phyloP scores from a whole-genome alignment of 2,329 filamentous ascomycete genomes.

The Hymenoscyphus repandus region DNA sequence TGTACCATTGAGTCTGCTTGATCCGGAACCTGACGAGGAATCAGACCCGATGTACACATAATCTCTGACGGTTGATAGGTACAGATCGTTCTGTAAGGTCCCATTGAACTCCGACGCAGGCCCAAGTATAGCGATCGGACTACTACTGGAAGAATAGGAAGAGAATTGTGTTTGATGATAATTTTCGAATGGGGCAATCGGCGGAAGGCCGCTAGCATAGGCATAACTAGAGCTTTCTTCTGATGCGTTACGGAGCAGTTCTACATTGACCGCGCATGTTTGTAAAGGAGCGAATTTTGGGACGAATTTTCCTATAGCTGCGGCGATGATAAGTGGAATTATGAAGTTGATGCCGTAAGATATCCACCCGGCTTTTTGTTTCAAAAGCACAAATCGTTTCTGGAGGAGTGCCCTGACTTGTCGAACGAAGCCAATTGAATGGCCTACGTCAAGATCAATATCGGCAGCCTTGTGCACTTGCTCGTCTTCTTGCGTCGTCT shows the following conservation, averaged over 20 bases:
- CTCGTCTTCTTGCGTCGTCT: constrained; percentile 22
- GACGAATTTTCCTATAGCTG: constrained; percentile 46
- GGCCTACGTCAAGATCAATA: constrained; percentile 44
- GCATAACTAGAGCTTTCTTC: background rate
- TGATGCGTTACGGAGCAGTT: constrained; percentile 12
- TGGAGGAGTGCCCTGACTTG: constrained; percentile 56
- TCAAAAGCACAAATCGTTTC: constrained; percentile 54
- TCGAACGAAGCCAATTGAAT: constrained; percentile 46
- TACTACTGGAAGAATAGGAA: background rate
- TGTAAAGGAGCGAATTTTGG: constrained; percentile 15
- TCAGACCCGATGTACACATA: background rate
- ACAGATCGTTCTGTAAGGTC: constrained; percentile 17
- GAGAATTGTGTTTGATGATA: background rate
- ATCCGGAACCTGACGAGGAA: background rate
- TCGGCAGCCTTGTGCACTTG: constrained; percentile 21
- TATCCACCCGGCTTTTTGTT: constrained; percentile 47
- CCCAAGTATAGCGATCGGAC: constrained; percentile 15
- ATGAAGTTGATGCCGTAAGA: constrained; percentile 54
- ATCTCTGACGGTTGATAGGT: background rate
- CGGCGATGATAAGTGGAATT: constrained; percentile 52
- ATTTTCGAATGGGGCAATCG: constrained; percentile 10
- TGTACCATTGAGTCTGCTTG: background rate
- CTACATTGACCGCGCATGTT: constrained; percentile 18
- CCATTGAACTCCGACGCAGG: constrained; percentile 20
- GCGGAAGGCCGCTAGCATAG: background rate